Evolutionary conservation across 1,284 basidiomycete genomes (phyloP).

Genomic region (Mycosarcoma maydis): DNA sequence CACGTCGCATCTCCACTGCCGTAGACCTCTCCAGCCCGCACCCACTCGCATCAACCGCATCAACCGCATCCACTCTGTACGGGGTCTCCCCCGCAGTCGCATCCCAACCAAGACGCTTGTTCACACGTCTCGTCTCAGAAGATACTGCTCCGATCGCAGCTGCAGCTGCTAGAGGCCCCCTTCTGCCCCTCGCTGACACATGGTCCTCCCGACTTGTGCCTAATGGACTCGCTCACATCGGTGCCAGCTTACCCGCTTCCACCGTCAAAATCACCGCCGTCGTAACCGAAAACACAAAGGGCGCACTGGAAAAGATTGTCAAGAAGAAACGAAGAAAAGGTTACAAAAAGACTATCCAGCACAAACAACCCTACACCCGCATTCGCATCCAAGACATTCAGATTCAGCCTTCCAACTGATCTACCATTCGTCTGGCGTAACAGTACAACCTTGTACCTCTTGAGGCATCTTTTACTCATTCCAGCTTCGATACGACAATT

Average conservation of each 20-base stretch:
- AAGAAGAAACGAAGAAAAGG: slow-evolving; percentile 99
- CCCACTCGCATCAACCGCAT: not conserved
- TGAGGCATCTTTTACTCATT: too few species aligned
- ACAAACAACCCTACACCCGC: slow-evolving; percentile 93
- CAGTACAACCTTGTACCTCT: too few species aligned
- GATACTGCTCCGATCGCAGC: too few species aligned
- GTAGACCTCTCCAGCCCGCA: too few species aligned
- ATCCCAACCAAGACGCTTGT: slow-evolving; percentile 28
- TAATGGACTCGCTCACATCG: slow-evolving; percentile 59
- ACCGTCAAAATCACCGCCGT: slow-evolving; percentile 81
- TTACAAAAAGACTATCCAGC: slow-evolving; percentile 82
- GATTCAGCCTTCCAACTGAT: slow-evolving; percentile 39
- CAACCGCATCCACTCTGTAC: slow-evolving; percentile 1
- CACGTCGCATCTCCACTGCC: slow-evolving; percentile 32
- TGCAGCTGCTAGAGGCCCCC: not conserved
- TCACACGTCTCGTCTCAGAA: slow-evolving; percentile 20
- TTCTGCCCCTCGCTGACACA: slow-evolving; percentile 42
- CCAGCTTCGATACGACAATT: not conserved
- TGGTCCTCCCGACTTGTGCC: slow-evolving; percentile 59
- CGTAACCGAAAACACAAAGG: slow-evolving; percentile 95
- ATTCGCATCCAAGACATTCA: slow-evolving; percentile 64
- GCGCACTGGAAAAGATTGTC: slow-evolving; percentile 85
- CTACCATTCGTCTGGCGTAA: too few species aligned
- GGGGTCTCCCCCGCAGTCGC: slow-evolving; percentile 17
- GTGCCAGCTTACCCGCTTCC: slow-evolving; percentile 42